Evolutionary conservation across 768 basidiomycete species (phyloP).

Genomic region (Daedalea quercina): DNA sequence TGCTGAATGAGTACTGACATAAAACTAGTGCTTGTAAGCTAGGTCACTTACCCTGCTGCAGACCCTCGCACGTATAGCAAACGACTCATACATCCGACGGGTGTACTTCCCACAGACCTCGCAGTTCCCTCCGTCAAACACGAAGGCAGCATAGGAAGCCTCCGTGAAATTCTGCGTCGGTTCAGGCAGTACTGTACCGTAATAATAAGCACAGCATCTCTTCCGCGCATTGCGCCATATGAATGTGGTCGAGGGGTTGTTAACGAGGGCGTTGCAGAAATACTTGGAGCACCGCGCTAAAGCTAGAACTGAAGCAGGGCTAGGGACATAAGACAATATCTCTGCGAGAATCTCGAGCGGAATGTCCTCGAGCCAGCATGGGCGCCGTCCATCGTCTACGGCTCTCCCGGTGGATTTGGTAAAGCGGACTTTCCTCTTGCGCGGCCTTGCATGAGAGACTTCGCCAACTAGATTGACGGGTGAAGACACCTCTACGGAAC

Average conservation of each 20-base stretch:
- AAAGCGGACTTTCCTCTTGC: too few species aligned
- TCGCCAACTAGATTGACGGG: too few species aligned
- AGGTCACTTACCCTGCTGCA: slow-evolving; percentile 32
- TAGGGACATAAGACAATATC: slow-evolving; percentile 45
- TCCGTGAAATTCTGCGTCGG: slow-evolving; percentile 43
- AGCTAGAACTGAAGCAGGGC: slow-evolving; percentile 51
- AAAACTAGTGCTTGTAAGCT: too few species aligned
- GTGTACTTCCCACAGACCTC: slow-evolving; percentile 43
- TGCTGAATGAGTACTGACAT: not conserved
- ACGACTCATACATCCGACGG: slow-evolving; percentile 37
- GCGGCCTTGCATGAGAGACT: too few species aligned
- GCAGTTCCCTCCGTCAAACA: slow-evolving; percentile 54
- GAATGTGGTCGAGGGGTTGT: slow-evolving; percentile 35
- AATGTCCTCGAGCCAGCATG: slow-evolving; percentile 19
- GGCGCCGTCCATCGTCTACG: not conserved
- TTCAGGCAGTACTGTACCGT: slow-evolving; percentile 30
- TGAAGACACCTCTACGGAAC: too few species aligned
- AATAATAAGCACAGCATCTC: slow-evolving; percentile 19
- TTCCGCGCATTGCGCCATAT: slow-evolving; percentile 56
- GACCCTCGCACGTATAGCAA: slow-evolving; percentile 38
- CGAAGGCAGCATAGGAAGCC: slow-evolving; percentile 52
- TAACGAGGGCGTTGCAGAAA: slow-evolving; percentile 42
- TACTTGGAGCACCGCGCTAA: slow-evolving; percentile 52
- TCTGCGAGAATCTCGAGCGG: slow-evolving; percentile 64
- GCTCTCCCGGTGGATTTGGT: too few species aligned